Evolutionary conservation across 257 asterid species (phyloP), one percentile per base, ranked within the genome.

Genomic region (Nicotiana obtusifolia): DNA sequence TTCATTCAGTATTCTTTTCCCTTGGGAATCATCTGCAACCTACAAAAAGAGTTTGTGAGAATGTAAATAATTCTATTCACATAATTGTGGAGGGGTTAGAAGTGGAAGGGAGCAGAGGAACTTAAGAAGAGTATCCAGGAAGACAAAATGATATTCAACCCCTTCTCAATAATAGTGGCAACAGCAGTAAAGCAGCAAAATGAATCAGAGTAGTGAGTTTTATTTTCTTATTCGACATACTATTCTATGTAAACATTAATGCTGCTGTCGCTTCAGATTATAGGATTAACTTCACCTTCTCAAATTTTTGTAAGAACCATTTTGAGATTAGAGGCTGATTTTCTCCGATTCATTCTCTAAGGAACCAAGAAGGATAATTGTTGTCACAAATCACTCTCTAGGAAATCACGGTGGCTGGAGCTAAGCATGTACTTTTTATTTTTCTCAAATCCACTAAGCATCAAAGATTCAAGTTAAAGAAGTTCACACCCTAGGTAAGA

Each of bases 1-100:
- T 84, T 93, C 98, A 75, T 90, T 91, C 85, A 90, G 26, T 83
- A 95, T 90, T 76, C 90, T 92, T 87, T 89, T 93, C 73, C 99
- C 99, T 87, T 91, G 98, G 81, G 93, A 85, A 84, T 92, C 99
- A 87, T 90, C 91, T 81, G 97, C 98, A 83, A 92, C 95, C 98
- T 95, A 86, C 17, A 76, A 31, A 71, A 81, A 19, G 83, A 65
- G 15, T 10, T 15, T 64, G 37, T 26, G 69, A 16, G 41, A 64
- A 64, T 62, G 10, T 24, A 14, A 8, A 28, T 10, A 15, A 64
- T 28, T 26, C 16, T 64, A 30, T 30, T n/a, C 13, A 64, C 44
- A 64, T 64, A 2, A 30, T 30, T 28, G 41, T 28, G 35, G 11
- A 64, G 28, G 10, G 69, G 69, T 22, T 24, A 7, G 33, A 20